Conservation (phyloP, 192 early-diverging fungal species). For the Coemansia sp. region DNA sequence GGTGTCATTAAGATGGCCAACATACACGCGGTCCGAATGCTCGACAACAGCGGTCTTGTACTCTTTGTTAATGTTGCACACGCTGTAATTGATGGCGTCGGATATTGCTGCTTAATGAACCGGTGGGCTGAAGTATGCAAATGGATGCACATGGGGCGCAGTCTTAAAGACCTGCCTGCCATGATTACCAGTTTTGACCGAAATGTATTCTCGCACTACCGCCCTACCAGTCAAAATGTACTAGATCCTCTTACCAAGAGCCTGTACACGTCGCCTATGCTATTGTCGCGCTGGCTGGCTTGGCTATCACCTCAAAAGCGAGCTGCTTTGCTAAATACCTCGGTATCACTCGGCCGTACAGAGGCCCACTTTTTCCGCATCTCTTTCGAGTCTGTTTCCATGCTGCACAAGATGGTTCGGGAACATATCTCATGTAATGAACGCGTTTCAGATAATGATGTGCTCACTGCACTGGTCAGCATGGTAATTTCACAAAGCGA, state of each 20-base stretch:
- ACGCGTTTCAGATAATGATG: constrained; percentile 14
- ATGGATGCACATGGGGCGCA: background rate
- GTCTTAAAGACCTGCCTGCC: background rate
- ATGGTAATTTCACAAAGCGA: constrained; percentile 8
- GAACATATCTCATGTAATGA: background rate
- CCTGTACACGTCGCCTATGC: background rate
- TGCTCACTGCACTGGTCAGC: background rate
- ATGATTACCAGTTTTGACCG: background rate
- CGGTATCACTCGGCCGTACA: background rate
- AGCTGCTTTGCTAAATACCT: background rate
- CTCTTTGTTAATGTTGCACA: constrained; percentile 1
- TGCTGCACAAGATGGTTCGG: background rate
- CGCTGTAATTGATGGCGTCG: constrained; percentile 3
- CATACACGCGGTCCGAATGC: background rate
- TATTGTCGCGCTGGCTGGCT: background rate
- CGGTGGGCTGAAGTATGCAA: constrained; percentile 8
- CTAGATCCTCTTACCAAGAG: background rate
- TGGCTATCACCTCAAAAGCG: constrained; percentile 12
- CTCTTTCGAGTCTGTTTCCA: background rate
- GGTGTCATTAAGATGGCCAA: background rate
- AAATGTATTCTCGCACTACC: background rate
- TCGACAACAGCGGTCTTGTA: constrained; percentile 5
- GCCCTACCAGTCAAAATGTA: background rate
- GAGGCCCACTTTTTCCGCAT: constrained; percentile 8
- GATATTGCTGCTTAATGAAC: constrained; percentile 3